phyloP scores from a whole-genome alignment of 441 rosid genomes.

The Euphorbia schlechtendalii region DNA sequence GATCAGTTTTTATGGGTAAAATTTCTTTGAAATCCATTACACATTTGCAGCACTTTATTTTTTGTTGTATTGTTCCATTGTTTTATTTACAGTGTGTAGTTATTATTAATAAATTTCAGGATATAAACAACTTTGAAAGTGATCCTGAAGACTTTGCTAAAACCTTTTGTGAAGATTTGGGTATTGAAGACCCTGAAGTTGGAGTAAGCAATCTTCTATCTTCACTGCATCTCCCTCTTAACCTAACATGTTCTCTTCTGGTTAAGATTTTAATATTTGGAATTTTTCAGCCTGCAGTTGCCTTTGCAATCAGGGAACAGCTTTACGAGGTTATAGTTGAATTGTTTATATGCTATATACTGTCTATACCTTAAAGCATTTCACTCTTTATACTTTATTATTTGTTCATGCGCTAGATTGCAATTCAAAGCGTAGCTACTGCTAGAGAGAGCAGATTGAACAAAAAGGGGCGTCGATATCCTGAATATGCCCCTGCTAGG shows the following conservation, averaged over 20 bases:
- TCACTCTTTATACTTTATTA: conserved; percentile 12
- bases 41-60: neutral
- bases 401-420: conserved; percentile 43
- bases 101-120: conserved; percentile 33
- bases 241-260: neutral
- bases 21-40: neutral
- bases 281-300: conserved; percentile 71
- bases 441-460: conserved; percentile 76
- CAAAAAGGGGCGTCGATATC: conserved; percentile 79
- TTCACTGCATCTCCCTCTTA: neutral
- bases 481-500: conserved; percentile 60
- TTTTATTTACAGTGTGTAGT: neutral
- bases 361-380: neutral
- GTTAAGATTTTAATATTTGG: neutral
- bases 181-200: conserved; percentile 84
- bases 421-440: conserved; percentile 75
- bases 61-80: neutral
- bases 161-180: conserved; percentile 80
- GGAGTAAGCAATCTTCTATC: conserved; percentile 47
- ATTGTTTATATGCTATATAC: neutral
- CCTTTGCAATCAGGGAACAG: conserved; percentile 88
- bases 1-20: conserved; percentile 89
- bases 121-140: conserved; percentile 82
- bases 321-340: conserved; percentile 60
- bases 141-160: conserved; percentile 88